These are phyloP conservation scores for Asterella californica DNA, from an alignment of 225 moss, liverwort and hornwort genomes.

Conservation along the genomic window DNA sequence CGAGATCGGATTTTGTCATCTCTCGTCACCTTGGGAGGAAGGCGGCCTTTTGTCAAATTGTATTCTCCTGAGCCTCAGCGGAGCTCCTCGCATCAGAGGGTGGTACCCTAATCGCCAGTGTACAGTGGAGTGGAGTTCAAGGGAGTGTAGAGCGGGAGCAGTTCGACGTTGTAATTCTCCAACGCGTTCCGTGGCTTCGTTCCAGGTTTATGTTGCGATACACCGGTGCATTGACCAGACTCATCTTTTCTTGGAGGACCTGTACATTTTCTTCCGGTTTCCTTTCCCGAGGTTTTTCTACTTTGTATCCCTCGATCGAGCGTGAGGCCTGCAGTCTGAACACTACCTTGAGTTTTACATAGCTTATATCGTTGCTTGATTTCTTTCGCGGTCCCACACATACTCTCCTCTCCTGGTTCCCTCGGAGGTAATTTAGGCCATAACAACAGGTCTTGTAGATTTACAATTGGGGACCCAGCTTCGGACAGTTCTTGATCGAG, in stretches of 20 bases:
- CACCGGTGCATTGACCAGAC: constrained; percentile 21
- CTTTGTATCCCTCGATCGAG: constrained; percentile 9
- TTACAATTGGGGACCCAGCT: not conserved
- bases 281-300: not conserved
- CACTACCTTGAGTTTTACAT: not conserved
- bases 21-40: not conserved
- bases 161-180: not conserved
- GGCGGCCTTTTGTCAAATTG: constrained; percentile 5
- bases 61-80: constrained; percentile 1
- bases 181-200: not conserved
- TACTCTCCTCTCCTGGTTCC: not conserved
- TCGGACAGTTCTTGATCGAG: constrained; percentile 11
- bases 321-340: constrained; percentile 3
- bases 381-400: not conserved
- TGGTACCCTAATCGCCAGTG: constrained; percentile 2
- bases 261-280: constrained; percentile 9
- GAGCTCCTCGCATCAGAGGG: not conserved
- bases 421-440: not conserved
- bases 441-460: not conserved
- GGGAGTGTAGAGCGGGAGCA: constrained; percentile 15
- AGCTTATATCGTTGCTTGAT: constrained; percentile 9
- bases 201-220: constrained; percentile 1
- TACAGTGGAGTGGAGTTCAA: constrained; percentile 16
- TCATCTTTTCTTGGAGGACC: constrained; percentile 14
- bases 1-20: constrained; percentile 10